Evolutionary conservation across 108 stramenopile genomes (phyloP).

Genomic region (Hondaea fermentalgiana): DNA sequence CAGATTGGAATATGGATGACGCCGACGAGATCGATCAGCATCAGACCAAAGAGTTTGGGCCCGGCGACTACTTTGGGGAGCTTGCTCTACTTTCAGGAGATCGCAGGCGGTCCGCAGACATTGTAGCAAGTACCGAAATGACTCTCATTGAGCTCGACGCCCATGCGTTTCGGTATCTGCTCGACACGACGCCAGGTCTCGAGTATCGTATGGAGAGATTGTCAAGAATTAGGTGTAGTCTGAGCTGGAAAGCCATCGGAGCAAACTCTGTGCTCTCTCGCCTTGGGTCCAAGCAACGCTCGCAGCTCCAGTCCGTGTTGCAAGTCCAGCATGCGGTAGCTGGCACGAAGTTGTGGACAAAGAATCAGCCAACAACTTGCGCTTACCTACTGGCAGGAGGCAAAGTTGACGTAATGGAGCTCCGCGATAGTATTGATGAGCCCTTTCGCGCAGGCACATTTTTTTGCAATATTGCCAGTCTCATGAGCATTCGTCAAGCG

Average conservation of each 20-base stretch:
- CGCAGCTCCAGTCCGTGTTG: not conserved
- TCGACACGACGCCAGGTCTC: not conserved
- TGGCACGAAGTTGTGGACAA: not conserved
- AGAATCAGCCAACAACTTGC: not conserved
- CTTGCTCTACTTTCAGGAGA: not conserved
- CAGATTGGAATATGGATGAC: not conserved
- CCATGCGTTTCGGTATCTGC: not conserved
- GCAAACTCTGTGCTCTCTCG: not conserved
- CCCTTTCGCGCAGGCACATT: not conserved
- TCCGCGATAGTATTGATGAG: not conserved
- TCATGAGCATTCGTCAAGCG: not conserved
- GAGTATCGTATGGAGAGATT: slow-evolving; percentile 1
- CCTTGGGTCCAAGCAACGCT: not conserved
- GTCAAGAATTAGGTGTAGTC: not conserved
- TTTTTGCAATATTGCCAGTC: not conserved
- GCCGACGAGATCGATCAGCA: not conserved
- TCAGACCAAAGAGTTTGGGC: not conserved
- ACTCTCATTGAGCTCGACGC: not conserved
- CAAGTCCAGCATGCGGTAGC: not conserved
- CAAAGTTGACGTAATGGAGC: not conserved
- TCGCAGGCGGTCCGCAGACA: not conserved
- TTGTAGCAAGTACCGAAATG: not conserved
- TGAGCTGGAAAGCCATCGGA: not conserved
- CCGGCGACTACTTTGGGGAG: slow-evolving; percentile 2
- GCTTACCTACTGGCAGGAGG: not conserved